phyloP scores from a whole-genome alignment of 345 rosid genomes.

The Sonneratia alba region DNA sequence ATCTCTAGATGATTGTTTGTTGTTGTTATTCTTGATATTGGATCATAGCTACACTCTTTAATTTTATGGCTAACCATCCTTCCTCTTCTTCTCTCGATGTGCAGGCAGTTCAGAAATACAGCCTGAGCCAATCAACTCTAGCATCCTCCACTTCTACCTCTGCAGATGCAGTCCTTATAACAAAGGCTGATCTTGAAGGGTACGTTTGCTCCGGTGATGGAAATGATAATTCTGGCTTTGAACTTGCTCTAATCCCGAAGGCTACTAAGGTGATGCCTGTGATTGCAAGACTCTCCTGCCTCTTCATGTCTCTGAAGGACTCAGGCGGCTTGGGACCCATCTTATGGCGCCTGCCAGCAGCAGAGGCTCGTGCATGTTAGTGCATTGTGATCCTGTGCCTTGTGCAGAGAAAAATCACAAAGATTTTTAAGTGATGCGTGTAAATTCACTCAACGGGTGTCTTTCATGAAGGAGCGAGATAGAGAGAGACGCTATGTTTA shows the following conservation, averaged over 20 bases:
- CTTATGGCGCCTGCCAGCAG: conserved; percentile 25
- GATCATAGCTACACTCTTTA: not conserved
- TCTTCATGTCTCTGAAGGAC: conserved; percentile 50
- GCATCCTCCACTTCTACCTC: conserved; percentile 21
- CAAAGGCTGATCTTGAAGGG: conserved; percentile 57
- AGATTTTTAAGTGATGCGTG: not conserved
- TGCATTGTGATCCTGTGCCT: not conserved
- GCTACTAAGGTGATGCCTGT: conserved; percentile 30
- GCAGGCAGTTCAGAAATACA: conserved; percentile 52
- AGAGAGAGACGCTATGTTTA: not conserved
- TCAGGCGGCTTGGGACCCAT: conserved; percentile 39
- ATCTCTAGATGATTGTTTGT: not conserved
- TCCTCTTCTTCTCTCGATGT: conserved; percentile 2
- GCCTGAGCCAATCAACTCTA: conserved; percentile 16
- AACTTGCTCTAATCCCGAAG: conserved; percentile 29
- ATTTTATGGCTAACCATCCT: not conserved
- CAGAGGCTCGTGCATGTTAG: conserved; percentile 53
- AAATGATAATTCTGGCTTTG: conserved; percentile 24
- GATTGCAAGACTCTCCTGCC: conserved; percentile 55
- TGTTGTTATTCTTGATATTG: not conserved
- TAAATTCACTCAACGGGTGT: not conserved
- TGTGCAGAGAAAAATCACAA: not conserved
- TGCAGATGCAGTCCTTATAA: conserved; percentile 39
- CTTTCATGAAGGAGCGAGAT: not conserved
- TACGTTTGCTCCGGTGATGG: conserved; percentile 28